Evolutionary conservation across 495 filamentous ascomycete genomes (phyloP).

Genomic region (Penicillium herquei): DNA sequence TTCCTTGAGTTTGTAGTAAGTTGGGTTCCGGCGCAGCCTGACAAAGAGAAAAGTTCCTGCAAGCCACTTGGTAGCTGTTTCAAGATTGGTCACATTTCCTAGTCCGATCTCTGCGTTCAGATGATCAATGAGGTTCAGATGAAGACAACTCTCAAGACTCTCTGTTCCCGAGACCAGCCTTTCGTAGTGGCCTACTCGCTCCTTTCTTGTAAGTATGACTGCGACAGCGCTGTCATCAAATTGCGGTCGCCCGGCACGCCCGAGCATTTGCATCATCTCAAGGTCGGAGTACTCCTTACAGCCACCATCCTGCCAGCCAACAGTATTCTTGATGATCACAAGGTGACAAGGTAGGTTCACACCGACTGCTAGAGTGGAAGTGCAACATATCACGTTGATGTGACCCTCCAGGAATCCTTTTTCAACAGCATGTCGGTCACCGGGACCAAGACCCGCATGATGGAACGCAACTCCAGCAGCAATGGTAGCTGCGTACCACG

Average conservation of each 20-base stretch:
- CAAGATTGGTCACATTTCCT: conserved; percentile 68
- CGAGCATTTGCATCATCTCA: conserved; percentile 98
- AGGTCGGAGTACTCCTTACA: conserved; percentile 82
- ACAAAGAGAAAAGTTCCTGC: conserved; percentile 84
- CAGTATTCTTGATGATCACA: conserved; percentile 89
- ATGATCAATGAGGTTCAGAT: conserved; percentile 87
- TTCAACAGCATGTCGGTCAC: conserved; percentile 72
- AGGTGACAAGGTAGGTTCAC: conserved; percentile 93
- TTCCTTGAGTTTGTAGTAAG: conserved; percentile 71
- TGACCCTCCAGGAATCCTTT: conserved; percentile 70
- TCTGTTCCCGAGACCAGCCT: conserved; percentile 81
- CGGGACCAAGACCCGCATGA: conserved; percentile 77
- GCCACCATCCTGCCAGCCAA: conserved; percentile 63
- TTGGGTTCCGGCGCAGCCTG: conserved; percentile 74
- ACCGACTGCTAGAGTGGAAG: conserved; percentile 89
- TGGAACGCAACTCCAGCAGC: conserved; percentile 84
- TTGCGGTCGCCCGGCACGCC: conserved; percentile 88
- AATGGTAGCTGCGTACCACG: conserved; percentile 48
- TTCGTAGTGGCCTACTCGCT: conserved; percentile 72
- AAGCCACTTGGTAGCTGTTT: conserved; percentile 80
- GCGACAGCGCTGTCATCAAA: conserved; percentile 84
- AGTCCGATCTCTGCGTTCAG: conserved; percentile 92
- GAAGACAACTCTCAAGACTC: conserved; percentile 81
- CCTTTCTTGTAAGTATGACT: conserved; percentile 76
- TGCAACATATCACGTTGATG: conserved; percentile 90